Evolutionary conservation across 495 filamentous ascomycete species (phyloP).

Genomic region (Glarea lozoyensis): DNA sequence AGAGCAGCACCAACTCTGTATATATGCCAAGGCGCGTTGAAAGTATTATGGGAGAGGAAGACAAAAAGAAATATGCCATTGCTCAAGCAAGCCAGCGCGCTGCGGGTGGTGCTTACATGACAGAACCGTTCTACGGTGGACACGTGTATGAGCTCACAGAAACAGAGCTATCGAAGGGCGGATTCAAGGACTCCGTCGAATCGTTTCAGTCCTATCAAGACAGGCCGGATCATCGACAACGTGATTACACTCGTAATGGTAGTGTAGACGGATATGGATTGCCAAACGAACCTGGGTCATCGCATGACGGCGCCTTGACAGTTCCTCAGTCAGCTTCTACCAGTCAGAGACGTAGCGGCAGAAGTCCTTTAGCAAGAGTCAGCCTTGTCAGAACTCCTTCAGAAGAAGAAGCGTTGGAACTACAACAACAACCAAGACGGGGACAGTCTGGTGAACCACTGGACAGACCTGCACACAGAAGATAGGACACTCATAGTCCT

Average conservation of each 20-base stretch:
- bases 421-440: slow-evolving; percentile 6
- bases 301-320: background rate
- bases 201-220: slow-evolving; percentile 18
- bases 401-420: slow-evolving; percentile 4
- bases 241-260: slow-evolving; percentile 8
- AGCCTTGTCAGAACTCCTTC: slow-evolving; percentile 7
- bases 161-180: slow-evolving; percentile 33
- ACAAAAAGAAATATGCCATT: slow-evolving; percentile 59
- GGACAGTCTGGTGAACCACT: no score
- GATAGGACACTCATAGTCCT: no score
- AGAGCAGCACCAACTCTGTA: slow-evolving; percentile 53
- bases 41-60: slow-evolving; percentile 73
- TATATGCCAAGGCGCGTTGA: slow-evolving; percentile 72
- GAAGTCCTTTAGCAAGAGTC: slow-evolving; percentile 12
- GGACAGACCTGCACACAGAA: slow-evolving; percentile 6
- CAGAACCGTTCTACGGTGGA: slow-evolving; percentile 34
- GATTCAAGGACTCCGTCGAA: slow-evolving; percentile 35
- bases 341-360: slow-evolving; percentile 7
- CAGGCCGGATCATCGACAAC: slow-evolving; percentile 6
- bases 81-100: slow-evolving; percentile 52
- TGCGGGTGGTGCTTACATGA: slow-evolving; percentile 43
- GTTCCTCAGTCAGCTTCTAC: slow-evolving; percentile 5
- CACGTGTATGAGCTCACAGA: slow-evolving; percentile 48
- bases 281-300: slow-evolving; percentile 2
- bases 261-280: background rate